phyloP scores from a whole-genome alignment of 1,284 basidiomycete genomes.

The Ceraceosorus bombacis region DNA sequence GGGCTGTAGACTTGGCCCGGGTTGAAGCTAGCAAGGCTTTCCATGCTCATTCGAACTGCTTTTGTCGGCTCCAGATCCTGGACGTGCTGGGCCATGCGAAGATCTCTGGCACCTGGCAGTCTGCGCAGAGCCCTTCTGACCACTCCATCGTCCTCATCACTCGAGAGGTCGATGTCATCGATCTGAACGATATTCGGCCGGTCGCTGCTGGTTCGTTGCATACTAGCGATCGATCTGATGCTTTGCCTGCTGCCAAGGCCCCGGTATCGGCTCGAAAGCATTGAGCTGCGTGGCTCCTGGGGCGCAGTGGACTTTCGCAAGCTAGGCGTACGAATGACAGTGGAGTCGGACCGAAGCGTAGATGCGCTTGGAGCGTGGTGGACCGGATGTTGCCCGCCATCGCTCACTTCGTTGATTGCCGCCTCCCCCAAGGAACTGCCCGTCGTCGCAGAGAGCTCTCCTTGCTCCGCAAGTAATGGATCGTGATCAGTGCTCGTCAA shows the following conservation, averaged over 20 bases:
- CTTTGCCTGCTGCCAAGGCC: too few species aligned
- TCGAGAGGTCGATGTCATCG: constrained; percentile 44
- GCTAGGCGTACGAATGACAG: background rate
- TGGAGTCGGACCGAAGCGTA: constrained; percentile 27
- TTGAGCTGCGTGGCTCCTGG: too few species aligned
- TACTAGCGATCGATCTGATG: too few species aligned
- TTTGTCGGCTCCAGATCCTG: constrained; percentile 21
- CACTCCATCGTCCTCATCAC: constrained; percentile 41
- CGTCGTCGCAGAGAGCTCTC: background rate
- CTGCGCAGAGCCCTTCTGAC: constrained; percentile 36
- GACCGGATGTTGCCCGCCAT: constrained; percentile 14
- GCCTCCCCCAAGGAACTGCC: background rate
- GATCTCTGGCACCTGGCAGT: constrained; percentile 37
- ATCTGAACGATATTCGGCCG: constrained; percentile 40
- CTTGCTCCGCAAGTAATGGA: background rate
- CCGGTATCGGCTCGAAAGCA: too few species aligned
- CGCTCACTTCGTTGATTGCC: background rate
- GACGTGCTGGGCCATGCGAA: constrained; percentile 36
- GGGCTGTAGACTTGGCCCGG: constrained; percentile 3
- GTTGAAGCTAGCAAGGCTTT: constrained; percentile 10
- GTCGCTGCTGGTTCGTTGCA: constrained; percentile 3
- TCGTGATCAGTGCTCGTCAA: too few species aligned
- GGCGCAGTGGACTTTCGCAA: too few species aligned
- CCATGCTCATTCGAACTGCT: constrained; percentile 22
- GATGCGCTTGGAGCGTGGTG: constrained; percentile 35